Evolutionary conservation across 306 rosid species (phyloP), one percentile per base, ranked within the genome.

Genomic region (Sicyos baderoa): DNA sequence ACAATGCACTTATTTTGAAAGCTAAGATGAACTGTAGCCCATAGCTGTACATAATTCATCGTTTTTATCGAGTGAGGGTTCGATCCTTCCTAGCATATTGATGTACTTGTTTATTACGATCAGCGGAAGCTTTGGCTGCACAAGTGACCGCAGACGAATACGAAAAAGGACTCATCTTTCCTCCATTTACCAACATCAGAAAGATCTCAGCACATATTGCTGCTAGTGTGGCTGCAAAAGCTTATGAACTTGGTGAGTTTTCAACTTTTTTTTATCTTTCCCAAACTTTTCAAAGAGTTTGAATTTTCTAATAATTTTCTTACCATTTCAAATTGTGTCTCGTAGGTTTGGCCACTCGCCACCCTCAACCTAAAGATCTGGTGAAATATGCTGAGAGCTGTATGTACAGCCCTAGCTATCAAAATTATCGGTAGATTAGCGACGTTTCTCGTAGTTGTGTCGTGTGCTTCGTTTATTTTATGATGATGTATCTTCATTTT

Each of bases 141-240:
- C 87, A 88, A 59, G 97, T 93, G 75, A 78, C 80, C 21, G 71
- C 73, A 59, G 91, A 93, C 44, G 78, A 93, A 74, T 88, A 54
- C 60, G 84, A 84, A 73, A 90, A 81, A 78, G 99, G 99, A n/a
- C 96, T 86, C 78, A 79, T 93, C 70, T 93, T 54, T 79, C 99
- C 97, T 40, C 94, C 97, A 25, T 90, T 93, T 79, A 35, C 90
- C 29, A 79, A 84, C 91, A 93, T 93, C 79, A 84, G 97, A 81
- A 84, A 88, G 77, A 90, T 93, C 77, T 93, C 99, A n/a, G 97
- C 99, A 17, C 83, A 82, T 14, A 93, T 93, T 61, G 99, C 98
- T 70, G 98, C 97, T 25, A 78, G 62, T 2, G 98, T 93, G 3
- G 98, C 97, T 76, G 88, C 87, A 47, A 88, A 89, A 82, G 82